Percentiles rank a stretch among this genome's conserved stretches.
phyloP scores from a whole-genome alignment of 139 green algal species.

The Chlorella sp. region DNA sequence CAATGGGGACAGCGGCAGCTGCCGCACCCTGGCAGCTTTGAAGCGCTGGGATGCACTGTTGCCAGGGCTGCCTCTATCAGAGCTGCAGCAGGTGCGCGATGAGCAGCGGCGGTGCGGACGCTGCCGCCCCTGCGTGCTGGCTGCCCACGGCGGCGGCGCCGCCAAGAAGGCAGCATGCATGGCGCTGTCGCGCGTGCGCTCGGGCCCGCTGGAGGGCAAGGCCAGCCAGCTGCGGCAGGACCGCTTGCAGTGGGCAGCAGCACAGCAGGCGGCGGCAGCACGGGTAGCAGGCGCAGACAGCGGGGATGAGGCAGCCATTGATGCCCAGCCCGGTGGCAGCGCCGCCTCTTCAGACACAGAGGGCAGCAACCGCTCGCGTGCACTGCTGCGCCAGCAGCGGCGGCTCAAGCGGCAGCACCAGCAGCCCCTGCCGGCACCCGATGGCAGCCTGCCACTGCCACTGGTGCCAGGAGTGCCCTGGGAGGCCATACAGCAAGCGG shows the following conservation, averaged over 20 bases:
- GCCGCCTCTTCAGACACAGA: slow-evolving; percentile 1
- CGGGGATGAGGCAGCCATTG: not conserved
- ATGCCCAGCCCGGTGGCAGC: not conserved
- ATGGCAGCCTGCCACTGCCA: slow-evolving; percentile 22
- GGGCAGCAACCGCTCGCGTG: slow-evolving; percentile 22
- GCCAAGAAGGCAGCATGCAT: not conserved
- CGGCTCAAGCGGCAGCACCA: not conserved
- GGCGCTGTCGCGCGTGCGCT: slow-evolving; percentile 11
- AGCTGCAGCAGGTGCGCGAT: not conserved
- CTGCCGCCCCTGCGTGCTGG: slow-evolving; percentile 14
- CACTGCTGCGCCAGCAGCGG: slow-evolving; percentile 8
- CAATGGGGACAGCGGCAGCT: not conserved
- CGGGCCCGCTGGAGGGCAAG: not conserved
- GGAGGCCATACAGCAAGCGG: not conserved
- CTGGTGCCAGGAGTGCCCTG: slow-evolving; percentile 6
- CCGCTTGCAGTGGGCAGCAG: not conserved
- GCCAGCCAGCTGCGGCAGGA: slow-evolving; percentile 1
- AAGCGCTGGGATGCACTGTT: slow-evolving; percentile 32
- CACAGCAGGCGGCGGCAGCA: not conserved
- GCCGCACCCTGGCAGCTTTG: slow-evolving; percentile 4
- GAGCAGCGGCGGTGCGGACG: slow-evolving; percentile 2
- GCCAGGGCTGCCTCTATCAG: not conserved
- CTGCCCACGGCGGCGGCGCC: not conserved
- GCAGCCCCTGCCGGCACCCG: slow-evolving; percentile 18
- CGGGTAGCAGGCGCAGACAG: not conserved